Base-by-base conservation (phyloP, 1,139 yeast genomes). In the Blastobotrys niveus region DNA sequence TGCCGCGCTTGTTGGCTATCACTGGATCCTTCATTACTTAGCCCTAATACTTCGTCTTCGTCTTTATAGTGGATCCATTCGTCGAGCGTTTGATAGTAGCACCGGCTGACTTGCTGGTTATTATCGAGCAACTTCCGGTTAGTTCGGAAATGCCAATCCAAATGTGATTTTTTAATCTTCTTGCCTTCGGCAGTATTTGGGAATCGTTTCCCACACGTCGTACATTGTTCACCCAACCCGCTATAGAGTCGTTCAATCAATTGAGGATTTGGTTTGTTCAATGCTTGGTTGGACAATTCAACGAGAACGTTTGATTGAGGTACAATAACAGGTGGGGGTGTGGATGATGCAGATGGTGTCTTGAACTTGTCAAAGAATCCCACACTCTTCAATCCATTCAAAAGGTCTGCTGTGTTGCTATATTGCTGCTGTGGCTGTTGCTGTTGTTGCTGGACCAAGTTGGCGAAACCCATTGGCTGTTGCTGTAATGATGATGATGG, bases 71-170 rank as follows among this genome's bases (percentile, higher is more conserved):
- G 72, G 29, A 77, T 74, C 94, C 96, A 89, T 41, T 80, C 81
- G 33, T 71, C 71, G 54, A 79, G 84, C 52, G 79, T 79, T 51
- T 89, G 64, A 62, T 80, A 89, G 95, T 96, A 88, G 55, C 81
- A 77, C 56, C 97, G 71, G 42, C 86, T 79, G 62, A 86, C 87
- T 8, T 70, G 65, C 42, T 66, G 53, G 42, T 59, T 56, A 48
- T 65, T 70, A 34, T 75, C 82, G 39, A 84, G 77, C 42, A 84
- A 69, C 56, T 85, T 82, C 59, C 84, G 85, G 63, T 87, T 89
- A 45, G 87, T 84, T 58, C 97, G 77, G 69, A 88, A 88, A 68
- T 91, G 98, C 97, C 97, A 91, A 65, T 91, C 98, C 55, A 87
- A 68, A 64, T 91, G 98, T 7, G 72, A 71, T 37, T 71, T 65